Percentiles rank a stretch among this genome's conserved stretches.
Conservation (phyloP, 192 early-diverging fungal species). For the Endogone sp. region DNA sequence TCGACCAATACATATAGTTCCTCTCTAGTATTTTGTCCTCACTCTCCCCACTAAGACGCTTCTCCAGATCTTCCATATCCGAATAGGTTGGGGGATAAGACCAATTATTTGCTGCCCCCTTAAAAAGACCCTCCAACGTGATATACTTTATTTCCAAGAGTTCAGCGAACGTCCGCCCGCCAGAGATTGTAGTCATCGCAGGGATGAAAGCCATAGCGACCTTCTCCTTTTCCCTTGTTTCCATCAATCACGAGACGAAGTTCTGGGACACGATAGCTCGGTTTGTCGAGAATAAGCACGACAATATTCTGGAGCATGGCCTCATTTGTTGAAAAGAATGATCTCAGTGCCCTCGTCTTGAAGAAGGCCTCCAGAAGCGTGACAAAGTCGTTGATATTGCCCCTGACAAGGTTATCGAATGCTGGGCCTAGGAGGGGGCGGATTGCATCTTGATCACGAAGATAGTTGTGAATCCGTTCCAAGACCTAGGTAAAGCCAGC, state of each 20-base stretch:
- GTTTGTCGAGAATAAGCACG: constrained; percentile 24
- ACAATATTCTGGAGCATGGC: constrained; percentile 26
- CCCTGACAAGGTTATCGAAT: constrained; percentile 20
- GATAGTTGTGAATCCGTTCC: constrained; percentile 18
- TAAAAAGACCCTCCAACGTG: constrained; percentile 26
- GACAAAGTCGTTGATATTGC: constrained; percentile 19
- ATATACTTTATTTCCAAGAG: constrained; percentile 28
- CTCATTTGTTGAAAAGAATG: constrained; percentile 17
- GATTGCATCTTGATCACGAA: constrained; percentile 24
- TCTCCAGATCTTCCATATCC: constrained; percentile 18
- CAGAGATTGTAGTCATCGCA: constrained; percentile 6
- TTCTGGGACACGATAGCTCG: constrained; percentile 25
- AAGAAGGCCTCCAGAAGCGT: constrained; percentile 23
- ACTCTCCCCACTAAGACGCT: constrained; percentile 14
- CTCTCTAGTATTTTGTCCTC: constrained; percentile 16
- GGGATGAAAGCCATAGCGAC: constrained; percentile 24
- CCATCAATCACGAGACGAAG: constrained; percentile 31
- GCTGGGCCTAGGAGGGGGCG: constrained; percentile 27
- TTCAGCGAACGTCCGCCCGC: constrained; percentile 11
- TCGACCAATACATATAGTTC: constrained; percentile 30
- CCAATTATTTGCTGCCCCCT: constrained; percentile 13
- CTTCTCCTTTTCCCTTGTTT: constrained; percentile 19
- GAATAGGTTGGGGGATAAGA: constrained; percentile 2
- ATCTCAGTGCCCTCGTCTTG: constrained; percentile 18
- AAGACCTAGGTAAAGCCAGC: constrained; percentile 21